Evolutionary conservation across 73 alveolate genomes (phyloP), one percentile per base, ranked within the genome.

Genomic region (Blepharisma japonicum): DNA sequence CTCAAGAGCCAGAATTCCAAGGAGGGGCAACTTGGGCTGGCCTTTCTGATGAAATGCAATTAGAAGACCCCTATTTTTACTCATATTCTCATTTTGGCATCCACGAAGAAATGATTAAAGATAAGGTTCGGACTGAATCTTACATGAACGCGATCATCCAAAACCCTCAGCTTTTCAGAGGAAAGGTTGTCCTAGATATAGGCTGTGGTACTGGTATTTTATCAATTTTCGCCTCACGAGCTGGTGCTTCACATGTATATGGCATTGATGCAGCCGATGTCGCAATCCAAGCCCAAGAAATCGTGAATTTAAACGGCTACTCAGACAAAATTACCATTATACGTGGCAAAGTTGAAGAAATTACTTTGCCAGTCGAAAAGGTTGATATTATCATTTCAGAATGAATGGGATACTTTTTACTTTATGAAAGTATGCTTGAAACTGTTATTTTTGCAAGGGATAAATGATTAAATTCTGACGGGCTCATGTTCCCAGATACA

Each of bases 201-300:
- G 99, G 99, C 45, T 92, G 98, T 68, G 99, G 99, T 32, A 96
- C 99, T 20, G 99, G 99, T 7, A 95, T 96, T 54, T 85, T 96
- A 56, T 77, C 94, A 14, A 89, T 96, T 77, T 96, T 96, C 86
- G 99, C 99, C 6, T 98, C 98, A 18, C 68, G 87, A 71, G 98
- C 99, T 7, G 99, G 99, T 14, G 99, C 99, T 5, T 83, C 78
- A 55, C 97, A 96, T 81, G 99, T 96, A 8, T 94, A 92, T 82
- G 99, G 97, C 9, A 91, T 96, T 81, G 99, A 96, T 71, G 83
- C 77, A 68, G 98, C 99, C 8, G 98, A 95, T 68, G 91, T 96
- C 9, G 98, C 96, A 25, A 89, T 84, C 46, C 87, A 80, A 78
- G 97, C 99, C 8, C 82, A 76, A 82, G 93, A 91, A 77, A 93